These are phyloP conservation scores for Pseudozyma tsukubaensis DNA, from an alignment of 1,284 basidiomycete genomes.

Conservation along the genomic window DNA sequence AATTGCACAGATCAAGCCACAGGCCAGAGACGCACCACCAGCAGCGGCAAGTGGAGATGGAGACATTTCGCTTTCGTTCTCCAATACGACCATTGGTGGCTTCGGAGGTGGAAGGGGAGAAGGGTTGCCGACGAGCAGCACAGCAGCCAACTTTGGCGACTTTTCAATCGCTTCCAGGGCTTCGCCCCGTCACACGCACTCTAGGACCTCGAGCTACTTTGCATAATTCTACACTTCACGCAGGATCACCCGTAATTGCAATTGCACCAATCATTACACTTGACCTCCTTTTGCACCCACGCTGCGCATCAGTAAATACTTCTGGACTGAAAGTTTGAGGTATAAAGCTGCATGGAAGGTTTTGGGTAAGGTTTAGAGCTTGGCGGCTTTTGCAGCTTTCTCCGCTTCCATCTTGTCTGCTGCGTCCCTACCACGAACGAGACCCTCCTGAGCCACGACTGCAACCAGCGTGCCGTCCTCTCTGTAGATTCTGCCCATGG, in stretches of 20 bases:
- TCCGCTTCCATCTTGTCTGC: slow-evolving; percentile 5
- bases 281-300: too few species aligned
- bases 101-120: slow-evolving; percentile 4
- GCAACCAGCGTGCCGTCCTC: slow-evolving; percentile 64
- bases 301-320: too few species aligned
- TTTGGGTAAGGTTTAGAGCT: slow-evolving; percentile 13
- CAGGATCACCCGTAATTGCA: too few species aligned
- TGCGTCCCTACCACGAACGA: slow-evolving; percentile 30
- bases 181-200: slow-evolving; percentile 13
- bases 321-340: too few species aligned
- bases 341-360: too few species aligned
- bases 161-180: slow-evolving; percentile 13
- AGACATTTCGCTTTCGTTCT: slow-evolving; percentile 19
- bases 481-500: slow-evolving; percentile 60
- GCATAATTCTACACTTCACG: not conserved
- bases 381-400: slow-evolving; percentile 12
- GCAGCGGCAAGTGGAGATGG: slow-evolving; percentile 2
- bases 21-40: not conserved
- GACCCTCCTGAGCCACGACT: slow-evolving; percentile 56
- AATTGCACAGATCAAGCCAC: slow-evolving; percentile 24
- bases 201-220: slow-evolving; percentile 29
- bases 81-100: slow-evolving; percentile 1
- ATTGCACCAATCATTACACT: too few species aligned
- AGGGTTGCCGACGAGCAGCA: slow-evolving; percentile 40
- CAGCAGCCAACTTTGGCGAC: slow-evolving; percentile 27